Percentiles rank a stretch among this genome's conserved stretches.
Evolutionary conservation across 192 early-diverging fungal species (phyloP).

Genomic region (Entomortierella lignicola): DNA sequence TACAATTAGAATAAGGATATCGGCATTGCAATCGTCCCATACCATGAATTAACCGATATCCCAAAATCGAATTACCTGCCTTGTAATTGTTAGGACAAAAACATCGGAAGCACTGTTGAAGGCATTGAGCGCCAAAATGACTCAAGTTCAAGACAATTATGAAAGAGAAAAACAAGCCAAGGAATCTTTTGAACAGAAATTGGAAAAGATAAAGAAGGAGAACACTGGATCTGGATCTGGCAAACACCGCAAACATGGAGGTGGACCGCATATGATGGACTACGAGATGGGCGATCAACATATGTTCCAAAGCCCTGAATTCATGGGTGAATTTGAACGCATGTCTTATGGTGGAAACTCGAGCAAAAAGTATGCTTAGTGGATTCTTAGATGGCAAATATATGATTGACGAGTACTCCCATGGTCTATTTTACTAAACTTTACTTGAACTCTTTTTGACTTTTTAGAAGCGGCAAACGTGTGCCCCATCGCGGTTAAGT

Average conservation of each 20-base stretch:
- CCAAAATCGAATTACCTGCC: no score
- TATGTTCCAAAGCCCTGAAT: constrained; percentile 47
- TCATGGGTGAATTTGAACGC: constrained; percentile 29
- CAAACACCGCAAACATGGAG: constrained; percentile 30
- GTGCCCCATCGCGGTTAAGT: constrained; percentile 30
- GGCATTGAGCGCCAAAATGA: constrained; percentile 65
- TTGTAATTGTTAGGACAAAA: constrained; percentile 57
- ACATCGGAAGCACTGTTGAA: constrained; percentile 66
- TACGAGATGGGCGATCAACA: constrained; percentile 45
- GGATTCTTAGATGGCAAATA: not conserved
- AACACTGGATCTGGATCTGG: constrained; percentile 24
- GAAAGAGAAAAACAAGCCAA: constrained; percentile 51
- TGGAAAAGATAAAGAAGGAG: constrained; percentile 60
- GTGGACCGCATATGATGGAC: constrained; percentile 40
- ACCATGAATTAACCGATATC: no score
- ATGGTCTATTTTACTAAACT: not conserved
- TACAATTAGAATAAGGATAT: no score
- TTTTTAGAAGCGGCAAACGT: constrained; percentile 31
- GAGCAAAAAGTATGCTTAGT: constrained; percentile 23
- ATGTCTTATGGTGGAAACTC: constrained; percentile 11
- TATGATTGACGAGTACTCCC: no score
- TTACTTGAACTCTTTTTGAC: not conserved
- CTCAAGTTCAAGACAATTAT: constrained; percentile 56
- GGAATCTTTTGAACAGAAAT: constrained; percentile 60
- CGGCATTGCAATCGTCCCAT: no score